Percentiles rank a stretch among this genome's conserved stretches.
phyloP scores from a whole-genome alignment of 768 basidiomycete species.

The Mycena pura region DNA sequence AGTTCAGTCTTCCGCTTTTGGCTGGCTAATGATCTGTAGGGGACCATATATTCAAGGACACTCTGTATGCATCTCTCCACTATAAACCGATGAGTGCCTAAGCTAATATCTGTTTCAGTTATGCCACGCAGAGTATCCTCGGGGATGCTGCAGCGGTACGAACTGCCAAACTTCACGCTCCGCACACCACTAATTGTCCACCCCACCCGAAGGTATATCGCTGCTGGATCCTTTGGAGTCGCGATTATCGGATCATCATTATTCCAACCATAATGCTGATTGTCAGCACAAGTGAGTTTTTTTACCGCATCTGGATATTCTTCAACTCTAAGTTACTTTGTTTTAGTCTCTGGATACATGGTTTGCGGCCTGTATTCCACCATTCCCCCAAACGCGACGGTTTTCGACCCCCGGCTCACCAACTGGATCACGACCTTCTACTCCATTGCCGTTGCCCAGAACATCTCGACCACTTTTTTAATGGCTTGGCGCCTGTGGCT shows the following conservation, averaged over 20 bases:
- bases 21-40: neutral
- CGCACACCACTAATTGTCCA: neutral
- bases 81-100: no score
- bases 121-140: constrained; percentile 27
- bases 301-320: neutral
- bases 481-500: constrained; percentile 32
- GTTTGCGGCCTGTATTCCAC: constrained; percentile 20
- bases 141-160: constrained; percentile 28
- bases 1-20: neutral
- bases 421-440: constrained; percentile 29
- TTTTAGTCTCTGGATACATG: constrained; percentile 25
- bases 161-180: neutral
- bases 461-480: constrained; percentile 28
- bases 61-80: neutral
- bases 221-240: constrained; percentile 30
- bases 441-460: constrained; percentile 26
- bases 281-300: constrained; percentile 20
- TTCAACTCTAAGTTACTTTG: neutral
- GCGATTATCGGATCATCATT: constrained; percentile 17
- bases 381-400: constrained; percentile 11
- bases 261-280: constrained; percentile 23
- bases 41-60: constrained; percentile 30
- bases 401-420: constrained; percentile 24
- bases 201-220: no score
- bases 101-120: neutral